These are phyloP conservation scores for Umbelopsis sp. DNA, from an alignment of 371 early-diverging fungal genomes.

Conservation along the genomic window DNA sequence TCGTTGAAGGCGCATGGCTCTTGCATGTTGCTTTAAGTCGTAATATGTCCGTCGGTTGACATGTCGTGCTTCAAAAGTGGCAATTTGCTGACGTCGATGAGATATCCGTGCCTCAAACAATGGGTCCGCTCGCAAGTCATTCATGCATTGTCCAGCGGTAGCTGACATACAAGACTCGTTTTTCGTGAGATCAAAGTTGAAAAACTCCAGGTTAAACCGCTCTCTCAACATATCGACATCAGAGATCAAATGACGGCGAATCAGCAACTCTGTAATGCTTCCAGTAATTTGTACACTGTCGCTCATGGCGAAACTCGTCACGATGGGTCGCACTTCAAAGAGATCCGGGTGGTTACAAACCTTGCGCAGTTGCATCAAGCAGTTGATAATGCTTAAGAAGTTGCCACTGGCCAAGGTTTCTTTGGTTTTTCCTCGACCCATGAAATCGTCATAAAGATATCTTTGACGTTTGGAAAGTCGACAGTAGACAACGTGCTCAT, in stretches of 20 bases:
- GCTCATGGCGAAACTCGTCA: conserved; percentile 76
- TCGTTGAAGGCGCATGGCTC: conserved; percentile 35
- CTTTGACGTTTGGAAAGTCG: conserved; percentile 80
- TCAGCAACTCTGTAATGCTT: conserved; percentile 42
- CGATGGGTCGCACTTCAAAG: conserved; percentile 88
- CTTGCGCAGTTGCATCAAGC: conserved; percentile 95
- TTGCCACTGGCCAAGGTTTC: conserved; percentile 77
- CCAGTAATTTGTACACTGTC: conserved; percentile 50
- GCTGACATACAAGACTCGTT: conserved; percentile 33
- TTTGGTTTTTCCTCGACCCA: conserved; percentile 80
- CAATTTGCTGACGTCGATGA: conserved; percentile 28
- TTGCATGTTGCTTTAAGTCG: conserved; percentile 42
- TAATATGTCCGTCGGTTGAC: conserved; percentile 34
- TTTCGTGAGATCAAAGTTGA: conserved; percentile 51
- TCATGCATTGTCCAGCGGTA: conserved; percentile 26
- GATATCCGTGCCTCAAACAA: conserved; percentile 39
- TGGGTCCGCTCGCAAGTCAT: conserved; percentile 47
- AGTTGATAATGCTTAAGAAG: conserved; percentile 86
- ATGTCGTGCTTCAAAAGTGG: conserved; percentile 37
- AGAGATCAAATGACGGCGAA: conserved; percentile 49
- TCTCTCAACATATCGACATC: conserved; percentile 31
- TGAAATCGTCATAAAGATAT: conserved; percentile 88
- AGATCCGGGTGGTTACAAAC: conserved; percentile 97
- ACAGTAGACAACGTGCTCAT: conserved; percentile 82
- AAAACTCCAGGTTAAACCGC: conserved; percentile 38